These are phyloP conservation scores for Mortierella sp. DNA, from an alignment of 371 early-diverging fungal genomes.

Conservation along the genomic window DNA sequence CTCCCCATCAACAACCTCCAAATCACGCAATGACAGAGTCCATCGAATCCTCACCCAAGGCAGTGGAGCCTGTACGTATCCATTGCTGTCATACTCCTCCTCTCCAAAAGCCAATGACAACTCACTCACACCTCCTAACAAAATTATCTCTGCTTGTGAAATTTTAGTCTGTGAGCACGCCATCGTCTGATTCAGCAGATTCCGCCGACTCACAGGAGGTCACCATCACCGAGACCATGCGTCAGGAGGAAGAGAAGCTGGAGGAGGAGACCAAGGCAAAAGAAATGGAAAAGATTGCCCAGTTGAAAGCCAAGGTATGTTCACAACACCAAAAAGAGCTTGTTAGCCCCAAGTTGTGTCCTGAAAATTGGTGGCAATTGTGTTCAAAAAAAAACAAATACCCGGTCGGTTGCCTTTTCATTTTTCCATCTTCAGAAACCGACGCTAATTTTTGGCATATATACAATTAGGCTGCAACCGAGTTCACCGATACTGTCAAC, in stretches of 20 bases:
- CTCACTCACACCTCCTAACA: background rate
- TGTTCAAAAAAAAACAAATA: conserved; percentile 13
- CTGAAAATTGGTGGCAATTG: conserved; percentile 52
- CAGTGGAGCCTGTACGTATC: background rate
- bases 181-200: conserved; percentile 41
- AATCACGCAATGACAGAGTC: conserved; percentile 7
- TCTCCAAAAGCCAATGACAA: background rate
- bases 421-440: background rate
- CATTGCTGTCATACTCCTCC: background rate
- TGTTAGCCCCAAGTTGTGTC: background rate
- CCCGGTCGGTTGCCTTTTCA: background rate
- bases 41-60: conserved; percentile 6
- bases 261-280: conserved; percentile 61
- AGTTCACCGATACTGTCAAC: conserved; percentile 71
- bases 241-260: conserved; percentile 66
- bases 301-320: conserved; percentile 60
- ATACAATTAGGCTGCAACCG: conserved; percentile 64
- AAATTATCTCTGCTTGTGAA: background rate
- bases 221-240: conserved; percentile 62
- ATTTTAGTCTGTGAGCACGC: conserved; percentile 38
- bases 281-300: conserved; percentile 62
- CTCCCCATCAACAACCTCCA: background rate
- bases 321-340: background rate
- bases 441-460: background rate
- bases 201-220: conserved; percentile 33